Evolutionary conservation across 2,329 filamentous ascomycete genomes (phyloP), one percentile per base, ranked within the genome.

Genomic region (Onygenales sp.): DNA sequence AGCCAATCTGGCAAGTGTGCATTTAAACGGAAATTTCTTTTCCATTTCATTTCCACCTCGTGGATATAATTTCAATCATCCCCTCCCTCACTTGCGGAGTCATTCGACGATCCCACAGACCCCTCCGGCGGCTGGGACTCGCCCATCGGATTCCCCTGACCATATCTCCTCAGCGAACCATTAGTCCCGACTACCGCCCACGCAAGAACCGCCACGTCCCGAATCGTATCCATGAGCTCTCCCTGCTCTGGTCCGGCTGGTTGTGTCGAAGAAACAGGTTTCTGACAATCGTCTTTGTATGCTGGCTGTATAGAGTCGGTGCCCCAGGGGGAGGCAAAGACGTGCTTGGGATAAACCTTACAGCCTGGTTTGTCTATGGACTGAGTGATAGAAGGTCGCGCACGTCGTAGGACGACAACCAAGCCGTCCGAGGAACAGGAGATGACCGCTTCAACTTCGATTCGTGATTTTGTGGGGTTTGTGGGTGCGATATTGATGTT

Each of bases 341-440:
- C 71, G 2, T 86, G 86, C 57, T 82, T 82, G 40, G 78, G 73
- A 58, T 77, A 77, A 34, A 71, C 69, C 37, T 68, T 75, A 63
- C 39, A 65, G 61, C 14, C 67, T 61, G 17, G 58, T 64, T 31
- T 70, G 65, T 10, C 78, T 74, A 7, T 56, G 40, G 52, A 60
- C 47, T 55, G 77, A 75, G 52, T 86, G 46, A 90, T 82, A 6
- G 82, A 77, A 3, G 87, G 84, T 31, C 86, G 80, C 27, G 88
- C 88, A 58, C 80, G 82, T 53, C 89, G 81, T 11, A 94, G 73
- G 49, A 92, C 84, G 6, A 94, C 88, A 2, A 94, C 88, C 0
- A 95, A 74, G 0, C 89, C 89, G 66, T 95, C 89, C 0, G 89
- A 94, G 2, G 88, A 89, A 69, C 89, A 95, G 0, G 89, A 94